Evolutionary conservation across 192 early-diverging fungal genomes (phyloP).

Genomic region (Coemansia sp.): DNA sequence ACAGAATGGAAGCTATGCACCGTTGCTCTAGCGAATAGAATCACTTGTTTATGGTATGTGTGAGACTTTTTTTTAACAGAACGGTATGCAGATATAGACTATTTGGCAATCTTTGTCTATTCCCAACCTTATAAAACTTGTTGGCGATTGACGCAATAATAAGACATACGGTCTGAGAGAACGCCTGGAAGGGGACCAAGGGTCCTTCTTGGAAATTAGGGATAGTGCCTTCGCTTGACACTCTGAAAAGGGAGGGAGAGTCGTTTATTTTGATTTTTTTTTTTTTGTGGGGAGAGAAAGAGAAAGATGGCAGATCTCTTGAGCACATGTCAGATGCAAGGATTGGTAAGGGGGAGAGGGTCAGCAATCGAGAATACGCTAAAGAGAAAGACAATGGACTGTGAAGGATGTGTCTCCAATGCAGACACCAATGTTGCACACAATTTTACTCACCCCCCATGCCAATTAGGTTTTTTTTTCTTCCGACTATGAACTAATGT

Average conservation of each 20-base stretch:
- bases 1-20: not conserved
- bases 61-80: not conserved
- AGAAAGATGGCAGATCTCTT: not conserved
- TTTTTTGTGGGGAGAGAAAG: not conserved
- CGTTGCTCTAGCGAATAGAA: constrained; percentile 4
- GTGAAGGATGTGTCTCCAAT: not conserved
- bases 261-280: not conserved
- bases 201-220: not conserved
- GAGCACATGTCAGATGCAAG: constrained; percentile 6
- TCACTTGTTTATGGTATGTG: not conserved
- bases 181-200: not conserved
- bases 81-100: not conserved
- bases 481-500: not conserved
- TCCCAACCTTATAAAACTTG: not conserved
- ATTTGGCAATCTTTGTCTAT: not conserved
- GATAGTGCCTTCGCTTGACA: not conserved
- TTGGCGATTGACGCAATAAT: not conserved
- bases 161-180: not conserved
- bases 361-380: not conserved
- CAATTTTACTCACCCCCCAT: not conserved
- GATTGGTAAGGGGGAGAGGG: not conserved
- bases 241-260: not conserved
- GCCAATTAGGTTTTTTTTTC: not conserved
- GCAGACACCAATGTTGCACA: not conserved
- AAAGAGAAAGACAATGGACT: not conserved